Conservation (phyloP, 1,284 basidiomycete genomes). For the Amylostereum areolatum region DNA sequence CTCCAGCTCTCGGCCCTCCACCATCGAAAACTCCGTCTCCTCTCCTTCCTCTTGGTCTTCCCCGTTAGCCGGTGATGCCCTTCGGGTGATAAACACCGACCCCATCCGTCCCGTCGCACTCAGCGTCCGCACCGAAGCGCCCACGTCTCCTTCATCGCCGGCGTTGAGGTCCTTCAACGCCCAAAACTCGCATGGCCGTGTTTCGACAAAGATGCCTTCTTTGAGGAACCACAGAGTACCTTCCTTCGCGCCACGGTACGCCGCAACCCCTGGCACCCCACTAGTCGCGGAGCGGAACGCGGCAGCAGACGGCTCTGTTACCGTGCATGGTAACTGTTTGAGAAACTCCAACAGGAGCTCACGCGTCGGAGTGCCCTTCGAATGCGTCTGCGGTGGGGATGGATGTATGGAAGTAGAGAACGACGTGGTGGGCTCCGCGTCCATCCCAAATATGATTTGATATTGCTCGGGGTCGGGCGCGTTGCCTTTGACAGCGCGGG, state of each 20-base stretch:
- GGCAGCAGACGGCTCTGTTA: slow-evolving; percentile 42
- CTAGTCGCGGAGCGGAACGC: slow-evolving; percentile 37
- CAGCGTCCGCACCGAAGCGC: slow-evolving; percentile 55
- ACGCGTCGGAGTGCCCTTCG: slow-evolving; percentile 48
- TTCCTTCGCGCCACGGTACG: slow-evolving; percentile 61
- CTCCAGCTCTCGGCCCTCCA: slow-evolving; percentile 64
- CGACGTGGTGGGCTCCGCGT: slow-evolving; percentile 38
- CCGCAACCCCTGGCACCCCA: slow-evolving; percentile 54
- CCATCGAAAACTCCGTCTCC: slow-evolving; percentile 64
- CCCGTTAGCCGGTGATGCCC: slow-evolving; percentile 14
- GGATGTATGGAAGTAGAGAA: slow-evolving; percentile 36
- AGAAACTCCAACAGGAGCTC: slow-evolving; percentile 47
- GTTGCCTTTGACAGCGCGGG: slow-evolving; percentile 22
- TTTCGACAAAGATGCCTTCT: slow-evolving; percentile 65
- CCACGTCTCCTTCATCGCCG: slow-evolving; percentile 26
- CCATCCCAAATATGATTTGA: slow-evolving; percentile 61
- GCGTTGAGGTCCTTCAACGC: slow-evolving; percentile 49
- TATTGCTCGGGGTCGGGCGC: slow-evolving; percentile 24
- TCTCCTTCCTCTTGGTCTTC: slow-evolving; percentile 30
- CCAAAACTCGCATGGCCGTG: slow-evolving; percentile 73
- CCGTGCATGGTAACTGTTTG: slow-evolving; percentile 35
- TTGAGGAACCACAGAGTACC: slow-evolving; percentile 69
- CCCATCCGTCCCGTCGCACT: slow-evolving; percentile 65
- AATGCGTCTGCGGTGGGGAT: slow-evolving; percentile 19
- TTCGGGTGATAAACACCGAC: slow-evolving; percentile 33